phyloP scores from a whole-genome alignment of 2,329 filamentous ascomycete species.

The Aspergillus novoparasiticus region DNA sequence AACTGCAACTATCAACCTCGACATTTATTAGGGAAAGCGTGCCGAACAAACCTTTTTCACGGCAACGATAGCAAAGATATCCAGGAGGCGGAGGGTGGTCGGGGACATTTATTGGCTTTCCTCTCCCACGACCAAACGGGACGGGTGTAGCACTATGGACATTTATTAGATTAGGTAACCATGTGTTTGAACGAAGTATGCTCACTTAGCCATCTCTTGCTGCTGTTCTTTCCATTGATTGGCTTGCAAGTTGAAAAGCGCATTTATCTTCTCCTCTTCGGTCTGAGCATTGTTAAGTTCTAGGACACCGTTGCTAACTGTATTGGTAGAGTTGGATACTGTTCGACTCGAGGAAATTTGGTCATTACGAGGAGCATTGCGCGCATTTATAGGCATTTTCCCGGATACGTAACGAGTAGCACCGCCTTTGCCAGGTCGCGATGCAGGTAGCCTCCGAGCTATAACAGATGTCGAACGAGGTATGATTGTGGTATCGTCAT shows the following conservation, averaged over 20 bases:
- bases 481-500: constrained; percentile 97
- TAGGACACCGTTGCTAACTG: constrained; percentile 57
- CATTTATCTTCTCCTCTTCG: constrained; percentile 90
- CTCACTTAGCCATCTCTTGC: constrained; percentile 84
- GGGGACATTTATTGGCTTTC: constrained; percentile 67
- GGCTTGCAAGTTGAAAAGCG: constrained; percentile 86
- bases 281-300: constrained; percentile 80
- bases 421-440: constrained; percentile 81
- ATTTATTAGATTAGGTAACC: constrained; percentile 32
- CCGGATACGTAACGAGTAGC: constrained; percentile 95
- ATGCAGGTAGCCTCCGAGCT: constrained; percentile 80
- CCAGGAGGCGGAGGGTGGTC: constrained; percentile 91
- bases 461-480: constrained; percentile 92
- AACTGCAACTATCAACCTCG: neutral
- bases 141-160: constrained; percentile 47
- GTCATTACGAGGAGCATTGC: constrained; percentile 73
- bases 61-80: constrained; percentile 95
- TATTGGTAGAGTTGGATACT: constrained; percentile 38
- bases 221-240: constrained; percentile 93
- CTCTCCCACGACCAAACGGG: constrained; percentile 42
- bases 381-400: constrained; percentile 88
- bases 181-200: neutral
- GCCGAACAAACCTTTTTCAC: constrained; percentile 70
- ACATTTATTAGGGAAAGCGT: neutral
- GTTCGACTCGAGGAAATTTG: constrained; percentile 45